Evolutionary conservation across 345 rosid species (phyloP).

Genomic region (Boechera retrofracta): DNA sequence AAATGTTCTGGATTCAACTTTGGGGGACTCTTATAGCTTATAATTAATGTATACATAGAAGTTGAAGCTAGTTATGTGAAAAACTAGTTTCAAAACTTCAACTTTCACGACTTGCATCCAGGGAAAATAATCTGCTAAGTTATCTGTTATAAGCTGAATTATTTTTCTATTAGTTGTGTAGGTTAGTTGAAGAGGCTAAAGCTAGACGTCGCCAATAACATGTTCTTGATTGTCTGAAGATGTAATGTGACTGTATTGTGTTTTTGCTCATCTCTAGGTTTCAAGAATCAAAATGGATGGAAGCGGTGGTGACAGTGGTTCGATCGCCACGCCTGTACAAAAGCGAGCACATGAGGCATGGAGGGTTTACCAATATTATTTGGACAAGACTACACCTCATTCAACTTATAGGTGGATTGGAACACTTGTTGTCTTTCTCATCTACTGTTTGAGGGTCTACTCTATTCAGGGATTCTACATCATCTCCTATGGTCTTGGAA

Average conservation of each 20-base stretch:
- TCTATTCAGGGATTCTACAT: constrained; percentile 88
- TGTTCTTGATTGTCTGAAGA: constrained; percentile 8
- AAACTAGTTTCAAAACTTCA: neutral
- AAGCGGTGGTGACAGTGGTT: constrained; percentile 64
- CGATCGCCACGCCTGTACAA: constrained; percentile 63
- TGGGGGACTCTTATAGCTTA: neutral
- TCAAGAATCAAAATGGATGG: constrained; percentile 68
- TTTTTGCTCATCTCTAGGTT: constrained; percentile 39
- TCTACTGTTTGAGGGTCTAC: constrained; percentile 72
- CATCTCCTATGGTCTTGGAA: constrained; percentile 89
- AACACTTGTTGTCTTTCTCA: constrained; percentile 54
- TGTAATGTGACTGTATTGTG: constrained; percentile 1
- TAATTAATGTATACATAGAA: neutral
- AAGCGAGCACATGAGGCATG: constrained; percentile 70
- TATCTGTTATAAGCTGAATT: neutral
- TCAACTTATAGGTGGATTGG: constrained; percentile 83
- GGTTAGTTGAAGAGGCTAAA: neutral
- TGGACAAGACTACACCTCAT: constrained; percentile 91
- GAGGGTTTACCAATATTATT: constrained; percentile 84
- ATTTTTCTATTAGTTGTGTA: neutral
- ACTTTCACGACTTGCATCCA: too few relatives aligned
- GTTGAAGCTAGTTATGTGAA: neutral
- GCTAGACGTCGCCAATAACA: neutral
- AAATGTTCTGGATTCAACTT: neutral
- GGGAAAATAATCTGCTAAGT: too few relatives aligned